Conservation (phyloP, 2,329 filamentous ascomycete species). For the Fusarium sp. region DNA sequence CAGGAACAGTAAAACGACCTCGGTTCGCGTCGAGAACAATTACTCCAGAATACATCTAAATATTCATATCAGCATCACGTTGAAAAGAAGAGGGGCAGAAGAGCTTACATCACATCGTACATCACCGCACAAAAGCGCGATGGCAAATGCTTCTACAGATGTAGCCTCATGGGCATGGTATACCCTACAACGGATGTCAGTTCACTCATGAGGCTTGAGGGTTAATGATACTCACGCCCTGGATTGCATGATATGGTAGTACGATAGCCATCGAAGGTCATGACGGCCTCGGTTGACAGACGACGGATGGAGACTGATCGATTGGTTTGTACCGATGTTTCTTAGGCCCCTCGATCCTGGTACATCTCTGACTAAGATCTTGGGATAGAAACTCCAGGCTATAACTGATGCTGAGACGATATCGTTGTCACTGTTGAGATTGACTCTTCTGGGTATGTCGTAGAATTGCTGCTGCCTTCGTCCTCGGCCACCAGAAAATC, state of each 20-base stretch:
- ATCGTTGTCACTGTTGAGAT: slow-evolving; percentile 84
- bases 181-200: slow-evolving; percentile 63
- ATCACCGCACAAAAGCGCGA: slow-evolving; percentile 89
- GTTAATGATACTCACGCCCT: slow-evolving; percentile 70
- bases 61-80: slow-evolving; percentile 3
- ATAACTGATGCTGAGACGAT: slow-evolving; percentile 83
- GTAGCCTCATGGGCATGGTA: slow-evolving; percentile 94
- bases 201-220: background rate
- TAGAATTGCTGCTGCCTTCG: slow-evolving; percentile 82
- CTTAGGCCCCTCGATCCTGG: slow-evolving; percentile 80
- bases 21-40: slow-evolving; percentile 89
- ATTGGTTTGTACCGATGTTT: slow-evolving; percentile 93
- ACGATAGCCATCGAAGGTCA: slow-evolving; percentile 85
- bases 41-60: slow-evolving; percentile 85
- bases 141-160: slow-evolving; percentile 82
- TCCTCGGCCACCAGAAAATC: slow-evolving; percentile 66
- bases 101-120: slow-evolving; percentile 81
- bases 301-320: slow-evolving; percentile 86
- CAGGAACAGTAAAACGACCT: slow-evolving; percentile 82
- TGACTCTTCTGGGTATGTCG: slow-evolving; percentile 80
- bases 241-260: slow-evolving; percentile 97
- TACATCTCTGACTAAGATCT: slow-evolving; percentile 84
- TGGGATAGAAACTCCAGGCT: slow-evolving; percentile 96
- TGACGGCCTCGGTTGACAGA: slow-evolving; percentile 85
- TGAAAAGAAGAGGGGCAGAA: background rate